These are phyloP conservation scores for Blastocystis sp. DNA, from an alignment of 352 stramenopile species.

Conservation along the genomic window DNA sequence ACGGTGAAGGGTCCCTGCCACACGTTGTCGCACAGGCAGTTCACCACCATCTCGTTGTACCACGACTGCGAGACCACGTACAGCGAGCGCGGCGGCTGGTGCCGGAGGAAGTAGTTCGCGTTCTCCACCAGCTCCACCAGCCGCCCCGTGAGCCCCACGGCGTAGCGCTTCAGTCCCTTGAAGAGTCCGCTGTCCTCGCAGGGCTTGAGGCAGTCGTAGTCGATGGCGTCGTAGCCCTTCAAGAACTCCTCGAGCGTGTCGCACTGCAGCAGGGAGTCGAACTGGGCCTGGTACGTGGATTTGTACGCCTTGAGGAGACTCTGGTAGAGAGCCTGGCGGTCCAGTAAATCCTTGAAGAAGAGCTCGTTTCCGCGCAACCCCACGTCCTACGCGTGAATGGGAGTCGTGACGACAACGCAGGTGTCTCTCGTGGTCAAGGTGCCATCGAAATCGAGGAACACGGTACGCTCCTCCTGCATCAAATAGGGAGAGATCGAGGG, in stretches of 20 bases:
- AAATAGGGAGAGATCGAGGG: not conserved
- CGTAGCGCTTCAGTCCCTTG: not conserved
- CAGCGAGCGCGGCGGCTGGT: not conserved
- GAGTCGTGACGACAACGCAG: not conserved
- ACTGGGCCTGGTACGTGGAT: not conserved
- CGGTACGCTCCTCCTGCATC: not conserved
- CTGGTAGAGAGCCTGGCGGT: conserved; percentile 8
- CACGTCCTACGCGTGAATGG: not conserved
- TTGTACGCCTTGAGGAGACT: not conserved
- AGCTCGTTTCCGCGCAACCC: conserved; percentile 46
- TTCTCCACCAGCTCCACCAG: conserved; percentile 24
- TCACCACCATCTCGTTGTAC: conserved; percentile 55
- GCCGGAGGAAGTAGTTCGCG: not conserved
- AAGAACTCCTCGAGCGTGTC: conserved; percentile 13
- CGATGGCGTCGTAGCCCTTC: conserved; percentile 32
- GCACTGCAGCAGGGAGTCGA: not conserved
- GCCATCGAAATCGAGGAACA: conserved; percentile 35
- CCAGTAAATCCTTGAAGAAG: conserved; percentile 5
- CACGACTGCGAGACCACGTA: conserved; percentile 58
- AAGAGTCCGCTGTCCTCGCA: conserved; percentile 33
- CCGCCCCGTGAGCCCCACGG: conserved; percentile 9
- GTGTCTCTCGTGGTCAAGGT: conserved; percentile 42
- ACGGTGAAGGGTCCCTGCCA: not conserved
- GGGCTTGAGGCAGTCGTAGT: not conserved
- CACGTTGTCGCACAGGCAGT: conserved; percentile 16